Evolutionary conservation across 768 basidiomycete species (phyloP), one percentile per base, ranked within the genome.

Genomic region (Clathrus columnatus): DNA sequence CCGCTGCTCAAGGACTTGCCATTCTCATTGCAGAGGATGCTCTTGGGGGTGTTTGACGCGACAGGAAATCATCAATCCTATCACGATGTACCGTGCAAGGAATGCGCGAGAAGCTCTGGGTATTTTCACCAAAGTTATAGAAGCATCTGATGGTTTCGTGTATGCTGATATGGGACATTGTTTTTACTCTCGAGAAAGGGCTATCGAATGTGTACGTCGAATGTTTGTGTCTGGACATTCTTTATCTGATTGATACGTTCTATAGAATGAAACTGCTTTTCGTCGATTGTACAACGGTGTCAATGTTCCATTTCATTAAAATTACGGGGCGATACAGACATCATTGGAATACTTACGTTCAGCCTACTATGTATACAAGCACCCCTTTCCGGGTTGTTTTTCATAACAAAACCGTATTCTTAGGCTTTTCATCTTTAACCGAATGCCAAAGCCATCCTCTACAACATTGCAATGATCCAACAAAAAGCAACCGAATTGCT

Each of bases 401-500:
- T 51, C 62, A 21, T 56, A 24, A 24, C n/a, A n/a, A n/a, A n/a
- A n/a, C n/a, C n/a, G n/a, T 50, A 10, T 7, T n/a, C 45, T 5
- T 60, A 97, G 94, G 93, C 94, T 1, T 73, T 87, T 16, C 85
- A 90, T 60, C 69, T 92, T 5, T 83, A 87, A 60, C 92, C 93
- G 0, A 79, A 75, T 53, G 96, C 98, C 72, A 93, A 94, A 65
- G 88, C 91, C 3, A 83, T 87, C 50, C 58, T 91, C 43, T 98
- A 94, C 71, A 98, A 99, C 68, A 90, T 97, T 62, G 94, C 95
- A 53, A 94, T 99, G 87, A 92, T 98, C 29, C 85, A 94, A 68
- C 96, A 99, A 67, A 97, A 97, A 69, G 85, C 89, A 0, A 88
- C 91, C 0, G 95, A 97, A 67, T 78, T 97, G 71, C 71, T 98